Evolutionary conservation across 768 basidiomycete genomes (phyloP).

Genomic region (Rhizopogon rudus): DNA sequence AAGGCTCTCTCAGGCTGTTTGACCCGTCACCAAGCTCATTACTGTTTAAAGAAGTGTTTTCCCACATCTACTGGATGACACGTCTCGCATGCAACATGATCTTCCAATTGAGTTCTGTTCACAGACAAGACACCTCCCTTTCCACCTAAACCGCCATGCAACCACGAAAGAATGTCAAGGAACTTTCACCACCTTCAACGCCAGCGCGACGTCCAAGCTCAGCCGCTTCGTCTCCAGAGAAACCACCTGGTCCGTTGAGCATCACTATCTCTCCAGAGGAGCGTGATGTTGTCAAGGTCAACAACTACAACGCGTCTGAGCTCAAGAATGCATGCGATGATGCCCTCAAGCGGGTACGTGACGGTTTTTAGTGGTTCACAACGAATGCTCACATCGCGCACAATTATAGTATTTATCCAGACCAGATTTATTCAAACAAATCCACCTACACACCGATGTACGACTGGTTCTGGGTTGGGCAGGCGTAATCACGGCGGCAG

Average conservation of each 20-base stretch:
- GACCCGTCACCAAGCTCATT: not conserved
- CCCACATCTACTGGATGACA: not conserved
- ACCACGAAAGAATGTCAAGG: slow-evolving; percentile 12
- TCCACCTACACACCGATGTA: slow-evolving; percentile 84
- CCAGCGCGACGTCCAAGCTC: slow-evolving; percentile 21
- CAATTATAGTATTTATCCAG: slow-evolving; percentile 69
- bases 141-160: slow-evolving; percentile 11
- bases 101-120: not conserved
- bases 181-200: slow-evolving; percentile 5
- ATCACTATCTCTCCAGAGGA: slow-evolving; percentile 37
- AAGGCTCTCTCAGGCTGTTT: not conserved
- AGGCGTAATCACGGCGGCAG: slow-evolving; percentile 75
- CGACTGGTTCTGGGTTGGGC: slow-evolving; percentile 85
- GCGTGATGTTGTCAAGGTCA: slow-evolving; percentile 56
- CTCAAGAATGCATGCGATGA: slow-evolving; percentile 81
- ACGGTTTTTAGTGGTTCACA: not conserved
- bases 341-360: slow-evolving; percentile 77
- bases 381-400: not conserved
- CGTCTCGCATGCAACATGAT: not conserved
- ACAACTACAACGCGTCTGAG: slow-evolving; percentile 51
- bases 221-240: slow-evolving; percentile 21
- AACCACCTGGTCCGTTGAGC: slow-evolving; percentile 52
- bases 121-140: slow-evolving; percentile 22
- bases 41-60: not conserved
- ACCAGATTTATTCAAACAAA: slow-evolving; percentile 82